Evolutionary conservation across 306 rosid genomes (phyloP), one percentile per base, ranked within the genome.

Genomic region (Purshia tridentata): DNA sequence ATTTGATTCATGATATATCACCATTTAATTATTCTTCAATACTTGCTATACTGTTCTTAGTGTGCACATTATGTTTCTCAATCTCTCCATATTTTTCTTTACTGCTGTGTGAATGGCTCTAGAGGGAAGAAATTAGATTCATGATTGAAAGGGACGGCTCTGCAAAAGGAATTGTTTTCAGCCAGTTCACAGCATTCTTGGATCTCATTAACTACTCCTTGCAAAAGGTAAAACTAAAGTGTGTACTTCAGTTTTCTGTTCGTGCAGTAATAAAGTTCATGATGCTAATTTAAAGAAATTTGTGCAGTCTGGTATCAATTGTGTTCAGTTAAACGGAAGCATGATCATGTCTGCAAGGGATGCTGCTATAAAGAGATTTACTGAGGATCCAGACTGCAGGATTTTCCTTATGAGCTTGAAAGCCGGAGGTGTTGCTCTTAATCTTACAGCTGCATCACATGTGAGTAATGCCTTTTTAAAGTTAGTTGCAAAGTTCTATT

Each of bases 361-460:
- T 77, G 82, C 78, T 65, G 96, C 94, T 48, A 91, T 94, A 72
- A 87, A 80, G 80, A 89, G 76, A 72, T 89, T 94, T 63, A 84
- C 80, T 12, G 91, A 89, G 5, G 97, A 91, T 54, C 88, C 97
- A 20, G 97, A 88, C 53, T 94, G 96, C 89, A 88, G 72, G 81
- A 86, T 94, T 78, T 94, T 94, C 85, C 96, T 94, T 58, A 91
- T 91, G 97, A 94, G 98, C 81, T 85, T 94, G 92, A 94, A 94
- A 78, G 97, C 97, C 2, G 98, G 98, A 19, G 98, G 98, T 18
- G 87, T 94, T 77, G 98, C 97, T 49, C 96, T 94, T 72, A 94
- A 94, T 88, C 90, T 94, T 79, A 89, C 96, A 0, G 86, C 89
- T 10, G 97, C 98, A 45, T 94, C 98, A 20, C 90, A 93, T 80